These are phyloP conservation scores for Diaporthe aspalathi DNA, from an alignment of 2,329 filamentous ascomycete genomes.

Conservation along the genomic window DNA sequence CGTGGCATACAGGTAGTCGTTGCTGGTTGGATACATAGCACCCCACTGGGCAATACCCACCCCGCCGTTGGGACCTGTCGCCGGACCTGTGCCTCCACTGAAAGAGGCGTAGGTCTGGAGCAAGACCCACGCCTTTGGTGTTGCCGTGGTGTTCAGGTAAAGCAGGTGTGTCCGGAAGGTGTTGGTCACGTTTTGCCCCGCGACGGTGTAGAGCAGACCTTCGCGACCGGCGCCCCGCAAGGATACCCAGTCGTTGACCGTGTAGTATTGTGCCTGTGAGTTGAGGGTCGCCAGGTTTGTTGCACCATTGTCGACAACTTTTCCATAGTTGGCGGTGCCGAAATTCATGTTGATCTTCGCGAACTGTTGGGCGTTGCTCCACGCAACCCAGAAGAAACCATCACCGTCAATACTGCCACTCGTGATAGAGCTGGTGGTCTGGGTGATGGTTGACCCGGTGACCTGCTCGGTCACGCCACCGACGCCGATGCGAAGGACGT, in stretches of 20 bases:
- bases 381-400: background rate
- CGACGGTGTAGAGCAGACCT: background rate
- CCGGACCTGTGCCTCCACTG: background rate
- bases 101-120: background rate
- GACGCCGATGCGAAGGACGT: conserved; percentile 1
- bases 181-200: background rate
- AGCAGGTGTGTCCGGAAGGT: background rate
- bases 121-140: background rate
- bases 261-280: background rate
- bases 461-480: too few relatives aligned
- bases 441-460: background rate
- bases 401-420: background rate
- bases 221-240: background rate
- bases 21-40: background rate
- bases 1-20: background rate
- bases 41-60: background rate
- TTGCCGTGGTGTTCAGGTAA: too few relatives aligned
- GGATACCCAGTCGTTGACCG: background rate
- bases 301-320: background rate
- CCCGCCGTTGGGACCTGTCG: too few relatives aligned
- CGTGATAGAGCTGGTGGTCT: background rate
- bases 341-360: background rate
- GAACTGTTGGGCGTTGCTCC: background rate
- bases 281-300: background rate
- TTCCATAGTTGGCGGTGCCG: background rate